A percentile compares a stretch with the other conserved stretches of the same genome.
Evolutionary conservation across 2,329 filamentous ascomycete genomes (phyloP).

Genomic region (Mollisiaceae sp.): DNA sequence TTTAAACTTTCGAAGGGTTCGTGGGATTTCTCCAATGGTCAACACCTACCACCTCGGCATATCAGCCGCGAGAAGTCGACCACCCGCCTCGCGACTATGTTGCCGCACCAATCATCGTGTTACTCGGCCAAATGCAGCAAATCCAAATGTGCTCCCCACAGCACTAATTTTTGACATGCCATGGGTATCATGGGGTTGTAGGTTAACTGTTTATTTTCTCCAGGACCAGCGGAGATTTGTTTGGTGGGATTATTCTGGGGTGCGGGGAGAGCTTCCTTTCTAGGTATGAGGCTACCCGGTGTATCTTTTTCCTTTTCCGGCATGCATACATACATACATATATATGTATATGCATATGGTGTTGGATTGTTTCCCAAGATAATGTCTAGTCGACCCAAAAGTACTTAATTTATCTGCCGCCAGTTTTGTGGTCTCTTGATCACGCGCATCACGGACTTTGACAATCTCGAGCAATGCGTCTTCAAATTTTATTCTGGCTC

Average conservation of each 20-base stretch:
- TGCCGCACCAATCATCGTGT: conserved; percentile 19
- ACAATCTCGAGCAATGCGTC: neutral
- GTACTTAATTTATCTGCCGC: neutral
- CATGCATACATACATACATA: neutral
- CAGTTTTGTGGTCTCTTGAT: neutral
- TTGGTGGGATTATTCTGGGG: conserved; percentile 24
- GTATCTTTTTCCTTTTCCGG: neutral
- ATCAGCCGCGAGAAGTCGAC: neutral
- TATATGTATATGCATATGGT: neutral
- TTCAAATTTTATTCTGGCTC: neutral
- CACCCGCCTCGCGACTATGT: neutral
- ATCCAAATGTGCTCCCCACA: conserved; percentile 8
- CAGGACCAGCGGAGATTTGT: conserved; percentile 4
- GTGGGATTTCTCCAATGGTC: neutral
- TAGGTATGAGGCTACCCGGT: neutral
- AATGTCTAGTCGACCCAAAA: neutral
- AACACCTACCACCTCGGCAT: neutral
- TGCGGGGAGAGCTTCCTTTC: conserved; percentile 1
- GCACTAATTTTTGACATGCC: conserved; percentile 2
- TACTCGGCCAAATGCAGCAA: conserved; percentile 11
- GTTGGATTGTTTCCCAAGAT: neutral
- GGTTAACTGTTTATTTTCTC: neutral
- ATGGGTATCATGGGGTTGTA: conserved; percentile 11
- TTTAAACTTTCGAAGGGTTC: neutral
- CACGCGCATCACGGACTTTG: neutral